phyloP scores from a whole-genome alignment of 208 protist genomes.

The Leptomonas seymouri region DNA sequence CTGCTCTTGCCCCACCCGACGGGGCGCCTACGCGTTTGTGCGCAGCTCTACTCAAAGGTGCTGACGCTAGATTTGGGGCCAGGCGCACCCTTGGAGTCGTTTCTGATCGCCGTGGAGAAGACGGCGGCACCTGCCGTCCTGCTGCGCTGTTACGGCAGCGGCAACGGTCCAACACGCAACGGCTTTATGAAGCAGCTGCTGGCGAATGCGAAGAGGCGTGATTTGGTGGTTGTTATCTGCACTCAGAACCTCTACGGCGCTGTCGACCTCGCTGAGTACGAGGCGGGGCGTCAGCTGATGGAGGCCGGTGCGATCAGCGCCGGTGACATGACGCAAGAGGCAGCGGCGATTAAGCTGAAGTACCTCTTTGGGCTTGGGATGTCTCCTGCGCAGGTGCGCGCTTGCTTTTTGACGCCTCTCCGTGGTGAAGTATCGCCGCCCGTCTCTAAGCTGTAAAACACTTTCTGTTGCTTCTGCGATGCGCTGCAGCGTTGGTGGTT shows the following conservation, averaged over 20 bases:
- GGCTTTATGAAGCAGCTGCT: constrained; percentile 77
- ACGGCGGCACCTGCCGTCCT: constrained; percentile 82
- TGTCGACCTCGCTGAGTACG: constrained; percentile 83
- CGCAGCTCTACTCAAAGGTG: constrained; percentile 51
- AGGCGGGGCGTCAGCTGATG: constrained; percentile 58
- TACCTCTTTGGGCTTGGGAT: constrained; percentile 77
- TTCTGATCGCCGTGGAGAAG: constrained; percentile 27
- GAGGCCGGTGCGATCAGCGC: constrained; percentile 72
- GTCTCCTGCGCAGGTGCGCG: constrained; percentile 38
- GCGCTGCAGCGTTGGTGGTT: too few species aligned
- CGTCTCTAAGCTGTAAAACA: constrained; percentile 27
- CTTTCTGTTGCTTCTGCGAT: not conserved
- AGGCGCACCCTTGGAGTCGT: constrained; percentile 47
- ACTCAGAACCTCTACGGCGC: constrained; percentile 88
- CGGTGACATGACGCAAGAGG: constrained; percentile 93
- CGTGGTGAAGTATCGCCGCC: constrained; percentile 38
- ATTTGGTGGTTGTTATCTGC: constrained; percentile 90
- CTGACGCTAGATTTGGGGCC: constrained; percentile 79
- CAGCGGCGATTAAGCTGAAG: constrained; percentile 92
- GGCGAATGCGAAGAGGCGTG: constrained; percentile 51
- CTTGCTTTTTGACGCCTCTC: constrained; percentile 29
- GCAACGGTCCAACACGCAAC: constrained; percentile 87
- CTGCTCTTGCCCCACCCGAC: constrained; percentile 54
- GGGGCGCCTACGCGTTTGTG: constrained; percentile 56
- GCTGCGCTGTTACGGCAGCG: constrained; percentile 92